Base-by-base conservation (phyloP, 78 protist genomes). In the Monocercomonoides exilis region DNA sequence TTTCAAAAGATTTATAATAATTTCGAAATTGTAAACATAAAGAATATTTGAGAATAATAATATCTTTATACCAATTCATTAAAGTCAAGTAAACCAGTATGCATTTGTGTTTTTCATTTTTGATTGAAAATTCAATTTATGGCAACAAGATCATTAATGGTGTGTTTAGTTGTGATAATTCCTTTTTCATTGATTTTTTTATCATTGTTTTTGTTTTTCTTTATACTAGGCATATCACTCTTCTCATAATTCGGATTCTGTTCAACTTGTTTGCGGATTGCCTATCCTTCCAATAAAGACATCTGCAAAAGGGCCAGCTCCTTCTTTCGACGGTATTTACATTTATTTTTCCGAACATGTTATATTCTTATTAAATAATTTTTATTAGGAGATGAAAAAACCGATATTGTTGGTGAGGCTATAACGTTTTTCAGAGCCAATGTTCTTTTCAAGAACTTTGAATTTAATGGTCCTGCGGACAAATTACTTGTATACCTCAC, bases 381-480 rank as follows among this genome's bases (percentile, higher is more conserved):
- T 29, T 79, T 21, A 4, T 38, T 41, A 32, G 82, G n/a, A 41
- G 91, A 32, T n/a, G 0, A 36, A 44, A 21, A 21, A 21, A 54
- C 11, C 38, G 98, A 96, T 89, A 91, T 94, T 86, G 88, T 96
- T 38, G 98, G 95, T 64, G 98, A 96, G 89, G 92, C 95, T 21
- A 43, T 96, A 44, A 87, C 45, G 3, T 85, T 79, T 45, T 96
- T 90, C 93, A 91, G 93, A 87, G 97, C 98, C 2, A 96, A 96
- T 85, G 92, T 96, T 44, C 87, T 96, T 44, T 94, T 95, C 92
- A 84, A 91, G 81, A 91, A 91, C 84, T 96, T 91, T 86, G 96
- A 95, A 35, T 89, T 95, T 45, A 84, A 94, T 82, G 95, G 96
- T 32, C 79, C 88, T 33, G 96, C 95, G 38, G 98, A 96, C 85